Base-by-base conservation (phyloP, 805 yeast genomes). In the Yarrowia sp. region DNA sequence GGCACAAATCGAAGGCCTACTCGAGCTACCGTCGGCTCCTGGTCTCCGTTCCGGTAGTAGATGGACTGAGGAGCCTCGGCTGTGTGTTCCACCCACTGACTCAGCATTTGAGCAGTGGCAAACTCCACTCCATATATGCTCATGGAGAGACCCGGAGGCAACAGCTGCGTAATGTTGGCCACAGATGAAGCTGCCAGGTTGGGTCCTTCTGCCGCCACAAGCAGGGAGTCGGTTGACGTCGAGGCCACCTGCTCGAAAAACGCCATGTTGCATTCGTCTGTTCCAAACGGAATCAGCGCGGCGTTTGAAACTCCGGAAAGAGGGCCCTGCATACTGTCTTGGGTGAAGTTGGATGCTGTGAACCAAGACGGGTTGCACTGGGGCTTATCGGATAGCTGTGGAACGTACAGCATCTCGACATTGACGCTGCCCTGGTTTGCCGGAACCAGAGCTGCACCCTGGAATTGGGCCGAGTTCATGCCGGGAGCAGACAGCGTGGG, bases 301-400 rank as follows among this genome's bases (percentile, higher is more conserved):
- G 35, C 60, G 3, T 43, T 38, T n/a, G 38, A 43, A 4, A 51
- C n/a, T 4, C 13, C 38, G 1, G n/a, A 1, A 8, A 51, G n/a
- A 4, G 60, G 60, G 1, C 60, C 60, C 22, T 51, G 60, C 36
- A 51, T n/a, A 2, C 3, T 4, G 4, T 33, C 39, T 10, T 38
- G 22, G 1, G 60, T 51, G 36, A n/a, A 51, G 36, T 51, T 51
- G 11, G 60, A n/a, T 1, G 60, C 44, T 3, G 60, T 51, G 44
- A 11, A 51, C 60, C 60, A 51, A 3, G 38, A 33, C 22, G 60
- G 60, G 35, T 38, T 51, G 44, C 60, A 51, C n/a, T 51, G 22
- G 10, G 60, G 60, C 22, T 51, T 51, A 22, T 38, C 3, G 33
- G 3, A n/a, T 8, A 51, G 35, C 2, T 18, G n/a, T 5, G 60